A percentile compares a stretch with the other conserved stretches of the same genome.
These are phyloP conservation scores for Rickenella mellea DNA, from an alignment of 768 basidiomycete genomes.

Conservation along the genomic window DNA sequence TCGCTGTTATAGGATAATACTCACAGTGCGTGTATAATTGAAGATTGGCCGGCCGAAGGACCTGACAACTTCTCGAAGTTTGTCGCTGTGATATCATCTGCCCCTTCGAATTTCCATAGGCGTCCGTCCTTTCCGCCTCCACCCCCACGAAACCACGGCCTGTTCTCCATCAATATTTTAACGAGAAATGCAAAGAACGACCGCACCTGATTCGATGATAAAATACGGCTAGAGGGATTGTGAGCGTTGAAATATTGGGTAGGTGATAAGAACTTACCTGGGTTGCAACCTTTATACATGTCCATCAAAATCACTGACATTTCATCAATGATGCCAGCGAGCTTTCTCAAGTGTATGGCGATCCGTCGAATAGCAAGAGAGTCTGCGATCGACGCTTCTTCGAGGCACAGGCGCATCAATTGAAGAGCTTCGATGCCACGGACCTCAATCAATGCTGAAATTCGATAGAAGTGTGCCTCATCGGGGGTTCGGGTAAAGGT, in stretches of 20 bases:
- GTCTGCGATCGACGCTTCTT: conserved; percentile 76
- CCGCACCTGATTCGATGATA: too few species aligned
- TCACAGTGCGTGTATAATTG: conserved; percentile 45
- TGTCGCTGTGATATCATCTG: conserved; percentile 20
- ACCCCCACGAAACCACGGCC: conserved; percentile 61
- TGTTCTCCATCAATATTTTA: too few species aligned
- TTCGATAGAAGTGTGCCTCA: conserved; percentile 83
- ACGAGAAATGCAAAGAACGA: too few species aligned
- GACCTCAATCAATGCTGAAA: conserved; percentile 82
- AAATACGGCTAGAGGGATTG: too few species aligned
- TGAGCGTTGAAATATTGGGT: too few species aligned
- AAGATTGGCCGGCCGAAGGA: conserved; percentile 52
- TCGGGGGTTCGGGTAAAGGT: conserved; percentile 74
- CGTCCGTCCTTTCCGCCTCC: conserved; percentile 30
- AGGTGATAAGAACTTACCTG: conserved; percentile 51
- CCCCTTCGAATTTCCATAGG: conserved; percentile 37
- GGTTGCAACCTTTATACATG: conserved; percentile 64
- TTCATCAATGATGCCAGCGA: conserved; percentile 56
- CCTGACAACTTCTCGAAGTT: conserved; percentile 32
- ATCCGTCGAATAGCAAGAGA: conserved; percentile 35
- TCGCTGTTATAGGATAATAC: too few species aligned
- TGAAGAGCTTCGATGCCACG: conserved; percentile 76
- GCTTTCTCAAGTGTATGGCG: conserved; percentile 49
- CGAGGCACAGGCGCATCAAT: conserved; percentile 77
- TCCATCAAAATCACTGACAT: conserved; percentile 49